Conservation (phyloP, 2,329 filamentous ascomycete genomes). For the Colletotrichum eleusines region DNA sequence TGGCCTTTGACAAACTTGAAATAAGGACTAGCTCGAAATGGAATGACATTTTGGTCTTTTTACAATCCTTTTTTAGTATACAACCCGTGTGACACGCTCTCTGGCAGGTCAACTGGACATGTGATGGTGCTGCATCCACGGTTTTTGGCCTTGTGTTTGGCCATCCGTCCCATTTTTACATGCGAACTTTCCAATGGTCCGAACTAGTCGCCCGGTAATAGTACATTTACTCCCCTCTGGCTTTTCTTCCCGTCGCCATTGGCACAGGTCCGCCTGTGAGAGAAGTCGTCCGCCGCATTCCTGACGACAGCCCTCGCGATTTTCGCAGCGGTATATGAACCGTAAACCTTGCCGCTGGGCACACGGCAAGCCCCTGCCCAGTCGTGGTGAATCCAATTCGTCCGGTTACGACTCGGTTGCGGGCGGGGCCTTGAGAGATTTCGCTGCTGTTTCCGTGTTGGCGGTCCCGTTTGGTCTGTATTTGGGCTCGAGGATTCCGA, state of each 20-base stretch:
- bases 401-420: background rate
- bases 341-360: background rate
- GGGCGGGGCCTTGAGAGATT: conserved; percentile 28
- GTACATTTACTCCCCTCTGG: conserved; percentile 1
- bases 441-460: conserved; percentile 37
- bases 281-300: background rate
- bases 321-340: background rate
- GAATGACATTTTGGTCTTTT: conserved; percentile 23
- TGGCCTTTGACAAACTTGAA: background rate
- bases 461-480: conserved; percentile 44
- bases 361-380: background rate
- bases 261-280: background rate
- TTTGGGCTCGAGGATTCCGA: conserved; percentile 56
- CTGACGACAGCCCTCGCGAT: background rate
- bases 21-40: conserved; percentile 18
- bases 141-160: background rate
- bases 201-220: background rate
- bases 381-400: background rate
- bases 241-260: background rate
- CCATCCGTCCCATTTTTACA: background rate
- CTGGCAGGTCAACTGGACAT: background rate
- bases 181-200: background rate
- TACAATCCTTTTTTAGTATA: conserved; percentile 21
- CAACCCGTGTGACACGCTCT: conserved; percentile 3
- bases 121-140: no score